These are phyloP conservation scores for Colletotrichum orbiculare DNA, from an alignment of 2,329 filamentous ascomycete genomes.

Conservation along the genomic window DNA sequence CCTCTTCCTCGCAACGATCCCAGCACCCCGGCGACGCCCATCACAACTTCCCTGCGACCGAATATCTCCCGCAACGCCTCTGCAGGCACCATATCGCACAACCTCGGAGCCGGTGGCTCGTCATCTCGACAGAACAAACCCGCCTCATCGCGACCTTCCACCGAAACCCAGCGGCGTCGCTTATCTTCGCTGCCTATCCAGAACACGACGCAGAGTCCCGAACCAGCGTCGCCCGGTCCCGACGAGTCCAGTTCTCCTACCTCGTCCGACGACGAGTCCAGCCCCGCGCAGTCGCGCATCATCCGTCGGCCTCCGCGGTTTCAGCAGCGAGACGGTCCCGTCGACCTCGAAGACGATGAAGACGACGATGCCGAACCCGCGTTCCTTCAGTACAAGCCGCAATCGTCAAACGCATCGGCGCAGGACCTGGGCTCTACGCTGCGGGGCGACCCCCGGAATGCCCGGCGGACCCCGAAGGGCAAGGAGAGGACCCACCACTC, in stretches of 20 bases:
- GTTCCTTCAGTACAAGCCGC: conserved; percentile 60
- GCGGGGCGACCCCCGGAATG: conserved; percentile 55
- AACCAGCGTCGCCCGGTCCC: conserved; percentile 46
- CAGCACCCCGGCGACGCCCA: conserved; percentile 55
- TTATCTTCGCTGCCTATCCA: conserved; percentile 59
- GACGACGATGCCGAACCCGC: conserved; percentile 67
- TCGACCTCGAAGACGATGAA: conserved; percentile 46
- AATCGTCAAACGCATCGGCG: conserved; percentile 47
- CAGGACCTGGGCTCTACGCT: conserved; percentile 66
- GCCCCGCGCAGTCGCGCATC: conserved; percentile 68
- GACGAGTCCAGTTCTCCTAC: conserved; percentile 51
- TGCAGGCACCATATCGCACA: conserved; percentile 50
- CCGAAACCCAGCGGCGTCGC: conserved; percentile 51
- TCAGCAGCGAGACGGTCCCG: conserved; percentile 42
- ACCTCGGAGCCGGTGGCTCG: conserved; percentile 45
- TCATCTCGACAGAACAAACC: conserved; percentile 44
- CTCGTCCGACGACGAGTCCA: conserved; percentile 61
- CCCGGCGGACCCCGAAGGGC: conserved; percentile 44
- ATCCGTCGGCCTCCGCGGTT: conserved; percentile 69
- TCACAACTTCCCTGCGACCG: conserved; percentile 56
- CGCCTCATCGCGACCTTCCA: conserved; percentile 38
- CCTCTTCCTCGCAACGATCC: conserved; percentile 61
- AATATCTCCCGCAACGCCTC: conserved; percentile 61
- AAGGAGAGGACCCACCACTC: conserved; percentile 56
- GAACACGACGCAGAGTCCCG: conserved; percentile 39